phyloP scores from a whole-genome alignment of 2,329 filamentous ascomycete genomes.

The Graphium sp. region DNA sequence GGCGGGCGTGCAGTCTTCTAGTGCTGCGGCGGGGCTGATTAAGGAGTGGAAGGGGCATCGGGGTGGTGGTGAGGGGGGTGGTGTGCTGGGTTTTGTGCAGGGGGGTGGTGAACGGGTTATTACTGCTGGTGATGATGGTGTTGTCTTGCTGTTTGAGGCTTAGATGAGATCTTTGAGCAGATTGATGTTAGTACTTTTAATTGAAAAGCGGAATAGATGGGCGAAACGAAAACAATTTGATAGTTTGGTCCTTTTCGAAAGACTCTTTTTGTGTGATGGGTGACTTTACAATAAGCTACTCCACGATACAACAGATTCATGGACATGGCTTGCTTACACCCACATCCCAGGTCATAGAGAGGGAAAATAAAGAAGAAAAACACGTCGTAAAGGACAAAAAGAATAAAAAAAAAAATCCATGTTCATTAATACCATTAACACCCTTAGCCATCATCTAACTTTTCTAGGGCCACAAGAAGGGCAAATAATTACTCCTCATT shows the following conservation, averaged over 20 bases:
- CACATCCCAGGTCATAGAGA: neutral
- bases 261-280: too few relatives aligned
- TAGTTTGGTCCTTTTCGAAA: constrained; percentile 1
- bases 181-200: neutral
- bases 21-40: constrained; percentile 48
- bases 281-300: too few relatives aligned
- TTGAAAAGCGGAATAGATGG: too few relatives aligned
- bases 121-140: constrained; percentile 78
- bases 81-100: constrained; percentile 83
- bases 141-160: constrained; percentile 51
- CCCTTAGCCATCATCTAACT: too few relatives aligned
- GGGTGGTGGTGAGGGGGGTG: constrained; percentile 71
- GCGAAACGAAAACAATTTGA: neutral
- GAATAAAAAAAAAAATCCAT: neutral
- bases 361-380: constrained; percentile 4
- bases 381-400: constrained; percentile 4
- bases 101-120: constrained; percentile 58
- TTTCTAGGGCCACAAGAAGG: too few relatives aligned
- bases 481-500: too few relatives aligned
- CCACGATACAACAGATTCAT: too few relatives aligned
- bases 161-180: too few relatives aligned
- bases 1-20: constrained; percentile 29
- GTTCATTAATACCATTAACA: too few relatives aligned
- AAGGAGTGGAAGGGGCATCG: constrained; percentile 86
- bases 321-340: neutral